Percentiles rank a stretch among this genome's conserved stretches.
These are phyloP conservation scores for Pseudogymnoascus sp. DNA, from an alignment of 2,329 filamentous ascomycete genomes.

Conservation along the genomic window DNA sequence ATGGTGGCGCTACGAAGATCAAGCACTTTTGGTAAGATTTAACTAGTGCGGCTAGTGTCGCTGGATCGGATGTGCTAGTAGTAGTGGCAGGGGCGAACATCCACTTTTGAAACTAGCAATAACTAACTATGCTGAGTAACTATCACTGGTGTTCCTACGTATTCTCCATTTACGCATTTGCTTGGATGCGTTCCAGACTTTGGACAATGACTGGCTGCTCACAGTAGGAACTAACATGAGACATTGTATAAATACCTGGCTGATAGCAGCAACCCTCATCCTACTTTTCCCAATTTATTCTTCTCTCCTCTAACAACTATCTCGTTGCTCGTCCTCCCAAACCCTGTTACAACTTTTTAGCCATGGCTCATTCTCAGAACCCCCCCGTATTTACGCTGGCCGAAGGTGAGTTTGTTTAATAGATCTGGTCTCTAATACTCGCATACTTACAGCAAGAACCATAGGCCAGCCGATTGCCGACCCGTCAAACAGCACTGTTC, in stretches of 20 bases:
- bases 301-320: background rate
- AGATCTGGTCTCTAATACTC: background rate
- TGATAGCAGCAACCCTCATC: background rate
- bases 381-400: background rate
- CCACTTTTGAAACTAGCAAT: background rate
- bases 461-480: conserved; percentile 3
- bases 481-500: conserved; percentile 2
- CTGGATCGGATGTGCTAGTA: background rate
- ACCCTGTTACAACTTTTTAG: background rate
- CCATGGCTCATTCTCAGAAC: background rate
- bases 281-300: background rate
- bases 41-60: background rate
- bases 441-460: background rate
- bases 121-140: background rate
- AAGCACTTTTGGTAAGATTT: background rate
- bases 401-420: background rate
- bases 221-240: background rate
- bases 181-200: background rate
- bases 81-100: background rate
- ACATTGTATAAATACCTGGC: background rate
- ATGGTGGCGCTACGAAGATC: background rate
- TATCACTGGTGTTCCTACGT: background rate
- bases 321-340: background rate
- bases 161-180: background rate
- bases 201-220: background rate